These are phyloP conservation scores for Scedosporium dehoogii DNA, from an alignment of 2,329 filamentous ascomycete species.

Conservation along the genomic window DNA sequence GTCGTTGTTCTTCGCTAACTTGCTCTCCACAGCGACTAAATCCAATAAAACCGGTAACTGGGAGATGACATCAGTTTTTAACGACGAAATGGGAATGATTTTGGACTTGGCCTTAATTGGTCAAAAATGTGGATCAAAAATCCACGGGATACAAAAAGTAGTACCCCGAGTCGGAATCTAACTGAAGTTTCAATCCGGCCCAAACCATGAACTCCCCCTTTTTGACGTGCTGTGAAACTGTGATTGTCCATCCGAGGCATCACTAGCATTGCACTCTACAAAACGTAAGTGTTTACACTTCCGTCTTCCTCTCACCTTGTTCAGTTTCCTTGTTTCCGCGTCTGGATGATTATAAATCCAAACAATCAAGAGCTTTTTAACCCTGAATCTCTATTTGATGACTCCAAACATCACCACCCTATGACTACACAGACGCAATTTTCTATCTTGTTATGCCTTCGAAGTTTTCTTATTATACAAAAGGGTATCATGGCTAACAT, in stretches of 20 bases:
- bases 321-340: constrained; percentile 9
- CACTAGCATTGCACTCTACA: not conserved
- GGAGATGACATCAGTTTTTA: constrained; percentile 17
- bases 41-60: constrained; percentile 11
- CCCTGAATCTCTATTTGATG: constrained; percentile 52
- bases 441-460: constrained; percentile 7
- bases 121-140: not conserved
- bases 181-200: not conserved
- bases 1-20: not conserved
- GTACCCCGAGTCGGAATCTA: constrained; percentile 3
- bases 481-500: constrained; percentile 30
- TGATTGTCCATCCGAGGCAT: not conserved
- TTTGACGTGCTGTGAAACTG: not conserved
- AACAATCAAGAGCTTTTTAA: constrained; percentile 58
- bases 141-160: not conserved
- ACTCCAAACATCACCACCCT: constrained; percentile 40
- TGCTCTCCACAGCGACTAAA: constrained; percentile 37
- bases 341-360: constrained; percentile 45
- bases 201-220: no score
- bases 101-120: not conserved
- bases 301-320: constrained; percentile 11
- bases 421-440: constrained; percentile 35
- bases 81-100: constrained; percentile 27
- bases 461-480: constrained; percentile 12
- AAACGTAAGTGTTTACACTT: constrained; percentile 33